Conservation (phyloP, 2,329 filamentous ascomycete species). For the Nannizziopsis arthrosporioides region DNA sequence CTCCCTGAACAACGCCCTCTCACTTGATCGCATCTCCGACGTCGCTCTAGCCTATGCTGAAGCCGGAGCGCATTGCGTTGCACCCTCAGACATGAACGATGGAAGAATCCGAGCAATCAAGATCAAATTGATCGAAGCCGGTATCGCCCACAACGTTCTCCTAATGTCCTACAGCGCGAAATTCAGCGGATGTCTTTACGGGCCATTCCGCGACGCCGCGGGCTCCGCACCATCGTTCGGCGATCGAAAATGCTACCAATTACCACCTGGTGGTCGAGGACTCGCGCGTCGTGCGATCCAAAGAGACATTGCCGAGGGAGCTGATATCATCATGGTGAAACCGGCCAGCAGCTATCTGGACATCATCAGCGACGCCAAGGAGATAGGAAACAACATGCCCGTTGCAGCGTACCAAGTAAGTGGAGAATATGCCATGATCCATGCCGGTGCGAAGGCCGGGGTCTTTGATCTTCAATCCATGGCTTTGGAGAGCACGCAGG, state of each 20-base stretch:
- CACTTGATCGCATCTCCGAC: constrained; percentile 87
- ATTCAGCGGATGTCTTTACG: constrained; percentile 92
- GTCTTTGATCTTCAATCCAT: constrained; percentile 92
- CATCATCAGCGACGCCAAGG: constrained; percentile 95
- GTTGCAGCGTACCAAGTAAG: constrained; percentile 94
- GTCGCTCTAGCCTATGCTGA: constrained; percentile 97
- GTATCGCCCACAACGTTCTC: constrained; percentile 78
- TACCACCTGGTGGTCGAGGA: constrained; percentile 82
- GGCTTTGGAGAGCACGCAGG: constrained; percentile 89
- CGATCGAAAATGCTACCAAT: constrained; percentile 91
- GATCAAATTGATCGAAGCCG: constrained; percentile 89
- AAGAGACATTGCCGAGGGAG: constrained; percentile 83
- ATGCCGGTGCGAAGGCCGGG: constrained; percentile 86
- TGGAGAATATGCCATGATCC: constrained; percentile 96
- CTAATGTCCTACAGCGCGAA: constrained; percentile 98
- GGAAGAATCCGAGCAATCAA: constrained; percentile 96
- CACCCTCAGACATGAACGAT: constrained; percentile 98
- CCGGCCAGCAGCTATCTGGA: constrained; percentile 91
- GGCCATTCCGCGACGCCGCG: constrained; percentile 91
- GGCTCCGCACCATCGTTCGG: constrained; percentile 85
- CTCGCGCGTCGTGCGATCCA: constrained; percentile 81
- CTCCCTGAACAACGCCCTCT: constrained; percentile 81
- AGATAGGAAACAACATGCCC: constrained; percentile 80
- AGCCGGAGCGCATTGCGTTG: constrained; percentile 91
- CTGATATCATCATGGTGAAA: constrained; percentile 99